These are phyloP conservation scores for Aurantiochytrium sp. DNA, from an alignment of 108 stramenopile genomes.

Conservation along the genomic window DNA sequence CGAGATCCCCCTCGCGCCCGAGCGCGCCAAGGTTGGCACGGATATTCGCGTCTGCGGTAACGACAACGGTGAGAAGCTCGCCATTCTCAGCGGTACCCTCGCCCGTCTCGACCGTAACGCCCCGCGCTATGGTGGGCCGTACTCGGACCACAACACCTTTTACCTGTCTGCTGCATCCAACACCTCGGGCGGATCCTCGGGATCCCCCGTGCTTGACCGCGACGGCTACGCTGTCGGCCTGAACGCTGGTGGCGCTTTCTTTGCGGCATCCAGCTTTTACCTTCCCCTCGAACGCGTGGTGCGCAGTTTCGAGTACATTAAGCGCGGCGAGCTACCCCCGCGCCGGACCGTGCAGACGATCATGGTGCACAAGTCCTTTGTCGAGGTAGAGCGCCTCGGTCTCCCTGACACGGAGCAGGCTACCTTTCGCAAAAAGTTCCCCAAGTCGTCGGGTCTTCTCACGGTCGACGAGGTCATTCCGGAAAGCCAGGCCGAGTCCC, in stretches of 20 bases:
- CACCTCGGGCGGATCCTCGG: slow-evolving; percentile 35
- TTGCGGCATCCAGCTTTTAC: slow-evolving; percentile 34
- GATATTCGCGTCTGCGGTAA: slow-evolving; percentile 49
- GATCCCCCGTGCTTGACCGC: slow-evolving; percentile 31
- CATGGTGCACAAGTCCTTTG: slow-evolving; percentile 28
- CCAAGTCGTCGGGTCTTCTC: slow-evolving; percentile 26
- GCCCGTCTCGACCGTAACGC: slow-evolving; percentile 42
- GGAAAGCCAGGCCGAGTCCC: not conserved
- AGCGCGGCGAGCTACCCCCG: not conserved
- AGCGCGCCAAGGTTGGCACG: slow-evolving; percentile 32
- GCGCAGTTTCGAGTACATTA: slow-evolving; percentile 18
- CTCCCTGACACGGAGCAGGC: slow-evolving; percentile 24
- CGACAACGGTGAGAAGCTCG: slow-evolving; percentile 42
- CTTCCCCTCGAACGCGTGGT: slow-evolving; percentile 34
- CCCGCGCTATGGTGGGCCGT: slow-evolving; percentile 24
- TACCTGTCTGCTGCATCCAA: slow-evolving; percentile 20
- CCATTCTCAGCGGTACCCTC: slow-evolving; percentile 37
- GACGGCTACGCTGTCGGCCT: slow-evolving; percentile 39
- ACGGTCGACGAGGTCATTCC: slow-evolving; percentile 20
- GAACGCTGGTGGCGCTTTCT: slow-evolving; percentile 35
- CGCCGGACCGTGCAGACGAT: slow-evolving; percentile 33
- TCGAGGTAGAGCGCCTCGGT: slow-evolving; percentile 33
- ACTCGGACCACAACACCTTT: slow-evolving; percentile 36
- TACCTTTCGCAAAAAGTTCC: not conserved
- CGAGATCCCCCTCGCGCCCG: slow-evolving; percentile 35